Percentiles rank a stretch among this genome's conserved stretches.
phyloP scores from a whole-genome alignment of 2,329 filamentous ascomycete genomes.

The Aspergillus novoparasiticus region DNA sequence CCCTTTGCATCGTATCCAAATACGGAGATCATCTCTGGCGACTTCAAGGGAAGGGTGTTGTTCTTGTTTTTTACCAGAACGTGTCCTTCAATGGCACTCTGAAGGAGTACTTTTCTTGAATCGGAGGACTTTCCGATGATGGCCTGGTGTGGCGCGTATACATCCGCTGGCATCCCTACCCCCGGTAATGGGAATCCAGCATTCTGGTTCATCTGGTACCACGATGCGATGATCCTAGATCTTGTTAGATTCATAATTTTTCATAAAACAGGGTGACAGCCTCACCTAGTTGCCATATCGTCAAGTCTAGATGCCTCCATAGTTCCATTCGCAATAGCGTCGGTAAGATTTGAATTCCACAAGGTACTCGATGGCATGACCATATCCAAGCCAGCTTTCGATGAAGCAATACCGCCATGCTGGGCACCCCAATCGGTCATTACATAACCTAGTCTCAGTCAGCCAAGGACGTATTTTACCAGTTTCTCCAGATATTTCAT shows the following conservation, averaged over 20 bases:
- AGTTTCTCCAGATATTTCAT: background rate
- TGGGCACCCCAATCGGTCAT: constrained; percentile 79
- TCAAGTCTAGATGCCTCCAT: constrained; percentile 56
- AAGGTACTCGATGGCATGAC: constrained; percentile 22
- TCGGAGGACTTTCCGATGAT: constrained; percentile 52
- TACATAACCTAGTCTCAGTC: constrained; percentile 63
- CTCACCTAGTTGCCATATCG: constrained; percentile 59
- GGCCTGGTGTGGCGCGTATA: constrained; percentile 18
- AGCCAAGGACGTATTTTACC: background rate
- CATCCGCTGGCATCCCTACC: constrained; percentile 25
- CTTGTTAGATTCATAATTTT: background rate
- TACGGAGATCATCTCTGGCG: constrained; percentile 25
- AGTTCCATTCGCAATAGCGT: constrained; percentile 63
- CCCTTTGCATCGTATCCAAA: constrained; percentile 30
- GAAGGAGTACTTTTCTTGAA: constrained; percentile 40
- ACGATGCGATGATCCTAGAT: constrained; percentile 46
- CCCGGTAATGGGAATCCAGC: constrained; percentile 22
- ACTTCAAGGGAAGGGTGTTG: constrained; percentile 51
- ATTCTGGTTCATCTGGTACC: constrained; percentile 41
- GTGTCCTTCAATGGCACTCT: constrained; percentile 60
- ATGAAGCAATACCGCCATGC: constrained; percentile 51
- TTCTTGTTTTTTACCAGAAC: constrained; percentile 57
- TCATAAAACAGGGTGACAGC: too few relatives aligned
- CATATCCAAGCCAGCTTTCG: constrained; percentile 31
- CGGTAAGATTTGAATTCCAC: constrained; percentile 46